Conservation (phyloP, 768 basidiomycete genomes). For the Lactifluus pinguis region DNA sequence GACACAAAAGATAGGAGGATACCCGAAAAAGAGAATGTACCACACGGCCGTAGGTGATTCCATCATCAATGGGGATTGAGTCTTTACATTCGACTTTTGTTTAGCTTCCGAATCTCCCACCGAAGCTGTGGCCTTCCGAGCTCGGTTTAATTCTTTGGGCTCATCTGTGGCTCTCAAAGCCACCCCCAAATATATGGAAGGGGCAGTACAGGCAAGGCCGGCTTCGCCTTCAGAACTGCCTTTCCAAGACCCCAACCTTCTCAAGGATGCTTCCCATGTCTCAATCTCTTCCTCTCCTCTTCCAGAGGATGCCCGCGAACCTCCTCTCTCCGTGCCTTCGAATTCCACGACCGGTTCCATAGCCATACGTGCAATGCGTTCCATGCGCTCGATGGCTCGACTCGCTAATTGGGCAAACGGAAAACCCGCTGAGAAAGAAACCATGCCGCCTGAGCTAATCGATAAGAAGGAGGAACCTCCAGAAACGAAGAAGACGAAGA, state of each 20-base stretch:
- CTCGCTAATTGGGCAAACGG: slow-evolving; percentile 67
- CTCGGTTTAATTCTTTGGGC: slow-evolving; percentile 59
- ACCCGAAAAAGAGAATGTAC: slow-evolving; percentile 30
- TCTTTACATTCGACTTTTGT: neutral
- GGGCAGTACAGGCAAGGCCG: slow-evolving; percentile 15
- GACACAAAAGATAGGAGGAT: slow-evolving; percentile 60
- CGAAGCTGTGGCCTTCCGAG: slow-evolving; percentile 27
- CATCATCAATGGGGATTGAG: neutral
- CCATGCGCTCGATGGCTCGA: slow-evolving; percentile 60
- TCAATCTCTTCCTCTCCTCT: neutral
- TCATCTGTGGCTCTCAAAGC: slow-evolving; percentile 31
- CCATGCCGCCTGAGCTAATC: slow-evolving; percentile 20
- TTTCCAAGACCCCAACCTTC: slow-evolving; percentile 9
- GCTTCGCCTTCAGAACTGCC: slow-evolving; percentile 16
- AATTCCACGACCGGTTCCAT: slow-evolving; percentile 45
- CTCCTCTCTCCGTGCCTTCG: slow-evolving; percentile 15
- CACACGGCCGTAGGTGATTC: slow-evolving; percentile 31
- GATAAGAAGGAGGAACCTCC: slow-evolving; percentile 28
- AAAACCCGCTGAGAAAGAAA: slow-evolving; percentile 31
- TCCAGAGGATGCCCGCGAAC: slow-evolving; percentile 14
- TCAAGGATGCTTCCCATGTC: neutral
- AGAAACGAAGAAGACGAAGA: slow-evolving; percentile 27
- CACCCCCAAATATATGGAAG: slow-evolving; percentile 17
- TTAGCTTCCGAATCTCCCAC: slow-evolving; percentile 42
- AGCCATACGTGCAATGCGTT: slow-evolving; percentile 69